Percentiles rank a stretch among this genome's conserved stretches.
phyloP scores from a whole-genome alignment of 176 grass and related monocot genomes.

The Eremochloa ophiuroides region DNA sequence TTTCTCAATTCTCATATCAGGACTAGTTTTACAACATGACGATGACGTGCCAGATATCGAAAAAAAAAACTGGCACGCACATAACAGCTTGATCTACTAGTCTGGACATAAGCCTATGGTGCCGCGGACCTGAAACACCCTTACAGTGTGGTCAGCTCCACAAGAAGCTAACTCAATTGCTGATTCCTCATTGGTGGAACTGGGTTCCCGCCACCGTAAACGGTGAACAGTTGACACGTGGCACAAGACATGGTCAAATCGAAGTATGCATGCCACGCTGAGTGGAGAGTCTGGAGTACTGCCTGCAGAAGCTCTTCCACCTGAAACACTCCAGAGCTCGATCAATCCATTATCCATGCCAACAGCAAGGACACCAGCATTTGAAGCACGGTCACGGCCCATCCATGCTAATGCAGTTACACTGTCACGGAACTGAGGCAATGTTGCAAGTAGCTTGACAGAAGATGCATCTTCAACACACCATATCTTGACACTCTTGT shows the following conservation, averaged over 20 bases:
- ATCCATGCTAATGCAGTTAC: slow-evolving; percentile 92
- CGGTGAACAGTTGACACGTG: slow-evolving; percentile 77
- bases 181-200: slow-evolving; percentile 31
- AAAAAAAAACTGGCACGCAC: slow-evolving; percentile 1
- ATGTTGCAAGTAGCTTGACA: slow-evolving; percentile 57
- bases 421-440: slow-evolving; percentile 82
- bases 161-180: slow-evolving; percentile 66
- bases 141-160: slow-evolving; percentile 87
- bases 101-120: background rate
- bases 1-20: slow-evolving; percentile 12
- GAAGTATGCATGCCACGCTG: slow-evolving; percentile 42
- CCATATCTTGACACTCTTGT: slow-evolving; percentile 98
- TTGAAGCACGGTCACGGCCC: slow-evolving; percentile 43
- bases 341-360: slow-evolving; percentile 93
- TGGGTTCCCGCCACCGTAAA: slow-evolving; percentile 52
- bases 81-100: background rate
- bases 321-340: slow-evolving; percentile 75
- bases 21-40: slow-evolving; percentile 24
- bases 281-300: slow-evolving; percentile 17
- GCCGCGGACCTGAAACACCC: slow-evolving; percentile 59
- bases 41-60: background rate
- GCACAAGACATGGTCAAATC: slow-evolving; percentile 63
- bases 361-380: slow-evolving; percentile 60
- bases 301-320: slow-evolving; percentile 15
- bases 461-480: slow-evolving; percentile 50